Base-by-base conservation (phyloP, 2,329 filamentous ascomycete species). In the Rosellinia necatrix region DNA sequence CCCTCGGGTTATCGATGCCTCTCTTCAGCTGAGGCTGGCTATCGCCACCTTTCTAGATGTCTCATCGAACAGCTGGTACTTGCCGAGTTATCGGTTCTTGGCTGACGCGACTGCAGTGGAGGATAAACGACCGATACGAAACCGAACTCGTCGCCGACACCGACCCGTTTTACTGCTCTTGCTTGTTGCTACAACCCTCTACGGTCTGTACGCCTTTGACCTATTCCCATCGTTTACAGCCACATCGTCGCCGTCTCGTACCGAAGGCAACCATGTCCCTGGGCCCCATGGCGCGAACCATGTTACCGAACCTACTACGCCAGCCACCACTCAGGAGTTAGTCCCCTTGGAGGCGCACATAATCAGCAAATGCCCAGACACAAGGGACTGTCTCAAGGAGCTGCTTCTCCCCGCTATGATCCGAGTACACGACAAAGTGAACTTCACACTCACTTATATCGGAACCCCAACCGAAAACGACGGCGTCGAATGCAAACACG, bases 321-420 rank as follows among this genome's bases (percentile, higher is more conserved):
- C 55, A 40, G 56, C 52, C 34, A 41, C 41, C 15, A 35, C 56
- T n/a, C 34, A 61, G 48, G 60, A 59, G 40, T 74, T 79, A 55
- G 88, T 97, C 4, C 89, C 91, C 3, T 75, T 99, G 2, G 94
- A 99, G 72, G 90, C 91, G 53, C 93, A 97, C 72, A 94, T 97
- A 66, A 99, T 97, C 88, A 90, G 87, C 76, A 97, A 97, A 80
- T 99, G 94, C 68, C 92, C 93, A 0, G 94, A 99, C 74, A 92
- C 94, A 2, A 82, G 82, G 78, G 88, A 91, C 69, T 97, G 93
- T 68, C 78, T 99, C 17, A 84, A 85, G 59, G 78, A 92, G 57
- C 76, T 99, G 65, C 81, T 99, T 21, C 76, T 97, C 13, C 94
- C 94, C 1, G 83, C 87, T 19, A 97, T 99, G 92, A 85, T 91